Evolutionary conservation across 2,329 filamentous ascomycete genomes (phyloP), one percentile per base, ranked within the genome.

Genomic region (Alternaria sp.): DNA sequence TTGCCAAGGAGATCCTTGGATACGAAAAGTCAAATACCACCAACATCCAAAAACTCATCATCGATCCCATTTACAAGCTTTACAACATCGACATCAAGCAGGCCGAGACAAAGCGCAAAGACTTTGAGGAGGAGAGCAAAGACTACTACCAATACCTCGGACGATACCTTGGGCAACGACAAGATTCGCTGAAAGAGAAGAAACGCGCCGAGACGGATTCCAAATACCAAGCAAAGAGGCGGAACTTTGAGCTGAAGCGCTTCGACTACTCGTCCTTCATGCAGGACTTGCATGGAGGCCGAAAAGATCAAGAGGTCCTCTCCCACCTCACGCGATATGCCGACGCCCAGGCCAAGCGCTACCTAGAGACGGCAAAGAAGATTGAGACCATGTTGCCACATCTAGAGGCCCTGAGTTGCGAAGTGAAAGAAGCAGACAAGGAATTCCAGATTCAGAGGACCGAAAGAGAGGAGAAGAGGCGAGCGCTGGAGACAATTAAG

Each of bases 191-290:
- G 70, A 99, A 98, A 79, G 91, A 96, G 76, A 99, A 99, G 84
- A 98, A 98, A 80, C 88, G 95, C 62, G 91, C 87, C 39, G 93
- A 97, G 70, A 97, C 93, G 69, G 95, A 99, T 77, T 90, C 91
- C 31, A 99, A 99, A 74, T 99, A 98, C 74, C 94, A 98, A 76
- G 88, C 85, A 44, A 98, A 98, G 81, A 87, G 93, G 66, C 89
- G 92, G 42, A 97, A 93, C 68, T 99, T 99, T 72, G 95, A 99
- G 80, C 84, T 99, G 56, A 97, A 96, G 80, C 89, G 96, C 9
- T 99, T 99, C 72, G 96, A 99, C 78, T 99, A 99, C 77, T 98
- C 94, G 3, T 97, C 92, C 13, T 99, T 98, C 74, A 96, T 99
- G 91, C 94, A 98, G 72, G 95, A 99, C 80, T 84, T 99, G n/a